Evolutionary conservation across 345 rosid species (phyloP), one percentile per base, ranked within the genome.

Genomic region (Citrus hindsii): DNA sequence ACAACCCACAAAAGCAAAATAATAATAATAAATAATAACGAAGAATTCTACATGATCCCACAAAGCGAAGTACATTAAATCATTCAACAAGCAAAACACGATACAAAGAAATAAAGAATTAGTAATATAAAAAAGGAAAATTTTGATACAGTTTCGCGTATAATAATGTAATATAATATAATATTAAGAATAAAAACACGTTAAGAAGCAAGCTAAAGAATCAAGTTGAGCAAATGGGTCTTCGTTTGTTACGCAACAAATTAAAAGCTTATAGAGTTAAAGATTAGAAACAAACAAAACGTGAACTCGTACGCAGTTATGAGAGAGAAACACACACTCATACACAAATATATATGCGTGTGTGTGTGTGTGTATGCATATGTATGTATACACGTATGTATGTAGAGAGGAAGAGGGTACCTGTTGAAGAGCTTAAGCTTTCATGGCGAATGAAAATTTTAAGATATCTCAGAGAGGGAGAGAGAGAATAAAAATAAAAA

Each of bases 241-340:
- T 79, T 53, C 80, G 60, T 69, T 46, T 38, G 76, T 76, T 76
- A 82, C 76, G 80, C 84, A 46, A 76, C 77, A 81, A 81, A 84
- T 82, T 84, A 58, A 71, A 24, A 48, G 48, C 83, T 69, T 46
- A 46, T 13, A 46, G 51, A 46, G 21, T 73, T 80, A 35, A 55
- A 58, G 82, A 79, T 79, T 66, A 67, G 65, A 80, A 83, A 75
- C 38, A 75, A 81, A 75, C 84, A 75, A 86, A 79, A 83, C 88
- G 77, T 75, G 83, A 82, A 77, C 69, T 76, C 6, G 69, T 9
- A 60, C 74, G 69, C 69, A 61, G 46, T 21, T 32, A 46, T 19
- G 16, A 66, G 70, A 63, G 78, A 75, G 67, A 63, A 46, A 30
- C 67, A 16, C 67, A 33, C 37, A 75, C 75, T 64, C 18, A 37